phyloP scores from a whole-genome alignment of 176 grass and related monocot species.

The Cocos nucifera region DNA sequence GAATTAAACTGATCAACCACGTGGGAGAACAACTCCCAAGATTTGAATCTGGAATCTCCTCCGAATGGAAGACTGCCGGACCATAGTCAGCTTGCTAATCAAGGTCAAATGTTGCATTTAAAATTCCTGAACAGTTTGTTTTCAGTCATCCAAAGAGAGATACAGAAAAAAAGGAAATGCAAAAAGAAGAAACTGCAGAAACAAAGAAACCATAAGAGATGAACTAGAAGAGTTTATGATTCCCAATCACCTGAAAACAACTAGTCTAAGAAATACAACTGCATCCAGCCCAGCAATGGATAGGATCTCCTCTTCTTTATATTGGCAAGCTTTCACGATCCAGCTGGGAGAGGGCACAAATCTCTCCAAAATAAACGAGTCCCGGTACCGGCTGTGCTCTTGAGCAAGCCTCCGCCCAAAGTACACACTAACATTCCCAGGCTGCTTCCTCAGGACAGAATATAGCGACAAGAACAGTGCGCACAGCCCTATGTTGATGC shows the following conservation, averaged over 20 bases:
- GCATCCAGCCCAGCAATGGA: conserved; percentile 73
- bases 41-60: too few relatives aligned
- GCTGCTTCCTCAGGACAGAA: conserved; percentile 85
- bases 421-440: conserved; percentile 77
- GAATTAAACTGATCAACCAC: too few relatives aligned
- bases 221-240: conserved; percentile 1
- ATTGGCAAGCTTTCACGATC: conserved; percentile 79
- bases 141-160: too few relatives aligned
- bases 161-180: too few relatives aligned
- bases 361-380: conserved; percentile 67
- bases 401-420: conserved; percentile 74
- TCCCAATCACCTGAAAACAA: conserved; percentile 66
- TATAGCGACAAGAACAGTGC: conserved; percentile 61
- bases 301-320: conserved; percentile 70
- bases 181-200: background rate
- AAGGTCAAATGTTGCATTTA: too few relatives aligned
- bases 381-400: conserved; percentile 42
- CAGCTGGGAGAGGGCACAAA: conserved; percentile 71
- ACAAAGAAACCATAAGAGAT: conserved; percentile 1
- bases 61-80: too few relatives aligned
- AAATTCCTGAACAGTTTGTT: too few relatives aligned
- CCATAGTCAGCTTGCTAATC: too few relatives aligned
- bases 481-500: conserved; percentile 85
- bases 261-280: conserved; percentile 74
- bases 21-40: too few relatives aligned